Base-by-base conservation (phyloP, 345 rosid genomes). In the Erysimum cheiranthoides region DNA sequence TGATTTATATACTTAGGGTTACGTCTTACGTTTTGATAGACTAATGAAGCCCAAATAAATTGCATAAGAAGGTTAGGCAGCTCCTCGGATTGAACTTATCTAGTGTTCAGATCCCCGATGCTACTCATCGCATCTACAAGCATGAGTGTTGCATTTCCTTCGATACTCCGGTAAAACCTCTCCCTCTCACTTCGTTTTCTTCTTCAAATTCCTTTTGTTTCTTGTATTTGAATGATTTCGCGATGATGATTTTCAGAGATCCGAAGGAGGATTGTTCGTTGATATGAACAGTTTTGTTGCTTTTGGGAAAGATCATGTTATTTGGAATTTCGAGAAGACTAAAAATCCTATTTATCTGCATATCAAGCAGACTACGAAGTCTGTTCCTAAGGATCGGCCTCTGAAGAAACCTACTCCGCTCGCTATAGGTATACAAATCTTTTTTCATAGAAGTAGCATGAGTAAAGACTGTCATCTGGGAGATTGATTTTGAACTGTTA, bases 41-140 rank as follows among this genome's bases (percentile, higher is more conserved):
- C n/a, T n/a, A n/a, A n/a, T n/a, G n/a, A n/a, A n/a, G n/a, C n/a
- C n/a, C n/a, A n/a, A n/a, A n/a, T n/a, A n/a, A n/a, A n/a, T n/a
- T n/a, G n/a, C n/a, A n/a, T n/a, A n/a, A n/a, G n/a, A n/a, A n/a
- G n/a, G n/a, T n/a, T n/a, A n/a, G n/a, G n/a, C n/a, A 96, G 54
- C 75, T 88, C 71, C 95, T 96, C 82, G 97, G 99, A 84, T 90
- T 95, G 60, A 85, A 86, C 75, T 90, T 96, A 64, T 87, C 93
- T 65, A 91, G 99, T 70, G 99, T 96, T 70, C 98, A 97, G 90
- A 91, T 96, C 80, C 98, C 98, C 5, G 99, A 96, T 75, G 98
- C 98, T 2, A 93, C 99, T 50, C 90, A 89, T 65, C 99, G 98
- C 73, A 85, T 91, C 88, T 96, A 88, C 90, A 96, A 96, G 80